These are phyloP conservation scores for Chlamydomonas sp. DNA, from an alignment of 139 green algal genomes.

Conservation along the genomic window DNA sequence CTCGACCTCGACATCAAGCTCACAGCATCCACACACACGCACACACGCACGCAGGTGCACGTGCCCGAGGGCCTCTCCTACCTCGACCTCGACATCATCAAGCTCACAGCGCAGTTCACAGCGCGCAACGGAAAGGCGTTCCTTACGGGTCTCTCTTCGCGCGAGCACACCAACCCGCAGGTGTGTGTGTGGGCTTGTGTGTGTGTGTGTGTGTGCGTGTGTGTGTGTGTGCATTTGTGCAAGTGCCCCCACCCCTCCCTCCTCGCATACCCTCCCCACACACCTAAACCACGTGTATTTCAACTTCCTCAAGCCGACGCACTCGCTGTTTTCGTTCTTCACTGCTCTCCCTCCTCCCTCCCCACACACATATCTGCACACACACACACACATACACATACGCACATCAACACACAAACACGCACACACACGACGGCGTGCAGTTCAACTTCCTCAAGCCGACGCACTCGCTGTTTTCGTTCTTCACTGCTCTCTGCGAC, in stretches of 20 bases:
- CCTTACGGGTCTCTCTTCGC: slow-evolving; percentile 64
- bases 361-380: no score
- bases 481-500: slow-evolving; percentile 89
- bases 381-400: no score
- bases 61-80: slow-evolving; percentile 80
- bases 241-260: neutral
- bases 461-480: slow-evolving; percentile 85
- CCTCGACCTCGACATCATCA: slow-evolving; percentile 89
- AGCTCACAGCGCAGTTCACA: slow-evolving; percentile 92
- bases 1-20: slow-evolving; percentile 93
- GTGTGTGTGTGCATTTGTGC: neutral
- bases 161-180: slow-evolving; percentile 69
- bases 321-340: slow-evolving; percentile 92
- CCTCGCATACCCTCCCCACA: no score
- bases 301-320: slow-evolving; percentile 93
- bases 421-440: no score
- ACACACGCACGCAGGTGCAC: slow-evolving; percentile 43
- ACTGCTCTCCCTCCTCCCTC: slow-evolving; percentile 49
- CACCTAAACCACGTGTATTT: slow-evolving; percentile 57
- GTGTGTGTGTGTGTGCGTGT: neutral
- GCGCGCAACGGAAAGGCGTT: slow-evolving; percentile 87
- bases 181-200: slow-evolving; percentile 12
- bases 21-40: slow-evolving; percentile 35
- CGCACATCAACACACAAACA: no score
- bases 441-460: slow-evolving; percentile 96